Percentiles rank a stretch among this genome's conserved stretches.
phyloP scores from a whole-genome alignment of 352 stramenopile species.

The Phytophthora palmivora region DNA sequence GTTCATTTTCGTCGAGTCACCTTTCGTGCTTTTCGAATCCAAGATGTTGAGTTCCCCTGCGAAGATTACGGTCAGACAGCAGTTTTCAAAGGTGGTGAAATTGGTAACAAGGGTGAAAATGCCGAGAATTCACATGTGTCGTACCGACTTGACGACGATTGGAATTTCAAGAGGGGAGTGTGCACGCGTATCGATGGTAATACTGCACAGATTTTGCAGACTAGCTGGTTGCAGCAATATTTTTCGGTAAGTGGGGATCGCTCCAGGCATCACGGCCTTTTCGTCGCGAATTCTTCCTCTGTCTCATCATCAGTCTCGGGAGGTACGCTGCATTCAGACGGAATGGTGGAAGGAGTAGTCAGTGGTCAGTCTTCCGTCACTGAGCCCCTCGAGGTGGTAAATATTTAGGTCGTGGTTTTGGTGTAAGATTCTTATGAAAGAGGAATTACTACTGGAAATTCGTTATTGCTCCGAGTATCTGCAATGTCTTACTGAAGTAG shows the following conservation, averaged over 20 bases:
- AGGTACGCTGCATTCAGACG: neutral
- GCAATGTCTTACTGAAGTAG: no score
- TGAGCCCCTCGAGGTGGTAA: constrained; percentile 23
- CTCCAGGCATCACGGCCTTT: constrained; percentile 46
- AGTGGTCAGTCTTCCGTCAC: constrained; percentile 1
- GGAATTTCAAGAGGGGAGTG: constrained; percentile 44
- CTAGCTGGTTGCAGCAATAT: constrained; percentile 51
- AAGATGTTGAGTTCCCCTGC: constrained; percentile 42
- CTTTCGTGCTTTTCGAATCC: constrained; percentile 53
- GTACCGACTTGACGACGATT: constrained; percentile 50
- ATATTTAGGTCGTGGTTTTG: constrained; percentile 27
- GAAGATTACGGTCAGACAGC: constrained; percentile 71
- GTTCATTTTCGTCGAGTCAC: constrained; percentile 35
- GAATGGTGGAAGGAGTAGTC: neutral
- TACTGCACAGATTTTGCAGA: constrained; percentile 57
- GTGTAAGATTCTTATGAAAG: no score
- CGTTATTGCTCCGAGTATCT: no score
- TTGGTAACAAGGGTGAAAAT: neutral
- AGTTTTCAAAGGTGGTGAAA: constrained; percentile 38
- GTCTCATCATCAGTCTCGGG: neutral
- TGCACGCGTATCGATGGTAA: constrained; percentile 52
- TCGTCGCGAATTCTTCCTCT: constrained; percentile 11
- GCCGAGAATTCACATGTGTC: neutral
- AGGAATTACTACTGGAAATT: no score
- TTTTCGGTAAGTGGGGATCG: constrained; percentile 55